Evolutionary conservation across 2,329 filamentous ascomycete genomes (phyloP), one percentile per base, ranked within the genome.

Genomic region (Aspergillus sp.): DNA sequence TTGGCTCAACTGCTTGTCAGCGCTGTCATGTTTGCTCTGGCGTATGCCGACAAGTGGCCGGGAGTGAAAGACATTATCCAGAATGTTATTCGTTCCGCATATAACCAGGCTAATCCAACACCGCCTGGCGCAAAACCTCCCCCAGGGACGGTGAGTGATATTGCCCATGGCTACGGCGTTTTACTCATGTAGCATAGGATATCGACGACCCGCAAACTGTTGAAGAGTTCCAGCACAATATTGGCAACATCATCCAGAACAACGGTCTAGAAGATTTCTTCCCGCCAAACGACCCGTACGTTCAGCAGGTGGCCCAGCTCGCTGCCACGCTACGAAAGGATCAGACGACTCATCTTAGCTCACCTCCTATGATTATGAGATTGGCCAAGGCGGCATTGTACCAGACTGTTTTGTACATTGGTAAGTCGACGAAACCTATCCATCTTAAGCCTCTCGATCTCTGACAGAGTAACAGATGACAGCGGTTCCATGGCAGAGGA

Each of bases 401-500:
- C 19, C 54, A 57, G 46, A 28, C 54, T 4, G 54, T 57, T 3
- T 22, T 57, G 4, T 57, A 57, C 19, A 31, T 48, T 22, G 54
- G 54, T 57, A 57, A 7, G 45, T 34, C 23, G 1, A 5, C 1
- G 2, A 13, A 8, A 0, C 15, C 28, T 5, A 15, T 15, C 1
- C 22, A 4, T 50, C n/a, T 7, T 17, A 15, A 7, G 0, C 15
- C 25, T 15, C 22, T 48, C 28, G 11, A 17, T 5, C 9, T 45
- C 22, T 57, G 3, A 28, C 31, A 28, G 2, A 2, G 3, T 17
- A 34, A 4, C 49, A 57, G 54, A 57, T 6, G 54, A 57, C 43
- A 57, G 54, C 43, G 54, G 45, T 11, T 57, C 54, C 1, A 57
- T 57, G 54, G 38, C 22, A 3, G 45, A 43, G 1, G 54, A 57